These are phyloP conservation scores for Capsicum chinense DNA, from an alignment of 257 asterid genomes.

Conservation along the genomic window DNA sequence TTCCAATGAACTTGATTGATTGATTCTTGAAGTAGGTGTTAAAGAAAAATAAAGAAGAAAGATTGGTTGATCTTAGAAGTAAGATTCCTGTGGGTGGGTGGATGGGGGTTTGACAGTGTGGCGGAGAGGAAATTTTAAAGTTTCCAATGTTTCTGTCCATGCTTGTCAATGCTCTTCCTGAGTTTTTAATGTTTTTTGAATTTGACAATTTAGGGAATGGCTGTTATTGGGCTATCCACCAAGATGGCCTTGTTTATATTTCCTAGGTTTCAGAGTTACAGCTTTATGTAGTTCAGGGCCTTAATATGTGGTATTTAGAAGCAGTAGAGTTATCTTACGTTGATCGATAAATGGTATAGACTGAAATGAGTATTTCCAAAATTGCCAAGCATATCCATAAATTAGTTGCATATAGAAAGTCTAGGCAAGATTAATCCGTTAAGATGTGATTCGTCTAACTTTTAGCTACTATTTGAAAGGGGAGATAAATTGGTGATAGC, in stretches of 20 bases:
- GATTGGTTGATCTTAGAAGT: not conserved
- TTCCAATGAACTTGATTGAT: not conserved
- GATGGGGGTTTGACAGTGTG: not conserved
- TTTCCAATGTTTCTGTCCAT: not conserved
- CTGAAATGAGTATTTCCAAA: not conserved
- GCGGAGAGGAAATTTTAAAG: not conserved
- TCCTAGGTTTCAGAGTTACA: not conserved
- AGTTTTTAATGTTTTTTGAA: not conserved
- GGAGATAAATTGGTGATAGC: not conserved
- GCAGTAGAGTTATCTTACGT: not conserved
- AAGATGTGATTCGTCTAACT: not conserved
- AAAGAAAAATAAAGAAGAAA: not conserved
- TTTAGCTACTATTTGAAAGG: not conserved
- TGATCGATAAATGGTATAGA: not conserved
- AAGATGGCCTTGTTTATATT: slow-evolving; percentile 3
- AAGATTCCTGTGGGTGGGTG: not conserved
- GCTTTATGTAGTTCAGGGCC: slow-evolving; percentile 20
- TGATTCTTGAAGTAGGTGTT: not conserved
- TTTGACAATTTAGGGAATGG: not conserved
- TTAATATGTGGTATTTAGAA: not conserved
- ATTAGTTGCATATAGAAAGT: slow-evolving; percentile 13
- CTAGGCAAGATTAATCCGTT: not conserved
- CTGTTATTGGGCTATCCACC: not conserved
- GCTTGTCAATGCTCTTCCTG: slow-evolving; percentile 20
- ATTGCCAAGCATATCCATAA: not conserved